Evolutionary conservation across 129 eudicot genomes (phyloP).

Genomic region (Pittosporum tobira): DNA sequence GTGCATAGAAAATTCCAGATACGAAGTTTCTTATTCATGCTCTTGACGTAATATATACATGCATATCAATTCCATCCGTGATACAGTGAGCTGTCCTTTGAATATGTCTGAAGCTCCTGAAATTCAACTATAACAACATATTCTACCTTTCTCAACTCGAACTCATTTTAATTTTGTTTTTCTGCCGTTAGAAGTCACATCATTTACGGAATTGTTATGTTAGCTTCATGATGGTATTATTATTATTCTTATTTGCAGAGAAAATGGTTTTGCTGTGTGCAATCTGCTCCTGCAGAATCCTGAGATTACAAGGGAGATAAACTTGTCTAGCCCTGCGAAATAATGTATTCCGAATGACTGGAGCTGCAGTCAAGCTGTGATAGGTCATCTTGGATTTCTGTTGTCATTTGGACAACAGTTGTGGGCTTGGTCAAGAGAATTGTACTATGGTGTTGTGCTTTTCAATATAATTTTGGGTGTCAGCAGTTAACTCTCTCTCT

Average conservation of each 20-base stretch:
- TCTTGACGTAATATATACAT: neutral
- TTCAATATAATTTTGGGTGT: conserved; percentile 1
- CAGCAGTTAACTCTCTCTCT: too few relatives aligned
- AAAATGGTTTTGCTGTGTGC: conserved; percentile 73
- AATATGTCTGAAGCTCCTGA: too few relatives aligned
- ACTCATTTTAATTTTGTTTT: neutral
- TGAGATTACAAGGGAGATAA: conserved; percentile 13
- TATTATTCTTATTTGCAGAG: conserved; percentile 40
- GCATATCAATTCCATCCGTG: neutral
- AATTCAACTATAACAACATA: too few relatives aligned
- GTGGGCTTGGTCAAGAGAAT: conserved; percentile 25
- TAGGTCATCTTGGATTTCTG: conserved; percentile 27
- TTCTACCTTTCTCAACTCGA: too few relatives aligned
- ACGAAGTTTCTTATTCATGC: neutral
- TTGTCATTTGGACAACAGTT: conserved; percentile 28
- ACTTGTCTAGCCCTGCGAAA: conserved; percentile 1
- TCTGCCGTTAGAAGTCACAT: too few relatives aligned
- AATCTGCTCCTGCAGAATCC: conserved; percentile 27
- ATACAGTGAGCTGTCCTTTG: too few relatives aligned
- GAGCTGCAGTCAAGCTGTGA: conserved; percentile 29
- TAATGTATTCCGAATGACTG: conserved; percentile 14
- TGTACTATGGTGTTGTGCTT: conserved; percentile 13
- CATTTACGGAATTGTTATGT: too few relatives aligned
- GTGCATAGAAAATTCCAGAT: neutral
- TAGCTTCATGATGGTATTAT: neutral